These are phyloP conservation scores for Wickerhamomyces subpelliculosus DNA, from an alignment of 805 yeast species.

Conservation along the genomic window DNA sequence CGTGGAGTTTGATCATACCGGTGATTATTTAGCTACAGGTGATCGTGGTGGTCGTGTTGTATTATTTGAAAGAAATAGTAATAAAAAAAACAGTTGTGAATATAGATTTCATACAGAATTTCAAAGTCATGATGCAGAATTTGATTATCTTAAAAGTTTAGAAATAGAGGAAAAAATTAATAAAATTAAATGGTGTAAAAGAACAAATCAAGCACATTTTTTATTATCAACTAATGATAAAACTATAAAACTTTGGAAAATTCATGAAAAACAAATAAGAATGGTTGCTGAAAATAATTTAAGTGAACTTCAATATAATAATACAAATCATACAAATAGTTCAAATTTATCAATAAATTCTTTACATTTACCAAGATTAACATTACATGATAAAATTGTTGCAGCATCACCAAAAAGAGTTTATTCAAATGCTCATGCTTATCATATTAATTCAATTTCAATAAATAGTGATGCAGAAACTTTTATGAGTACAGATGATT, in stretches of 20 bases:
- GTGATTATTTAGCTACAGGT: slow-evolving; percentile 95
- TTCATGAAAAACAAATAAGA: slow-evolving; percentile 85
- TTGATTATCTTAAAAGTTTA: slow-evolving; percentile 89
- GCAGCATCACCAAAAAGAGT: slow-evolving; percentile 91
- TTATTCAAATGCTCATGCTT: slow-evolving; percentile 95
- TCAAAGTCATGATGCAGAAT: slow-evolving; percentile 97
- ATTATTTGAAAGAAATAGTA: slow-evolving; percentile 80
- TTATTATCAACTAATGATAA: slow-evolving; percentile 91
- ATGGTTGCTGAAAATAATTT: slow-evolving; percentile 89
- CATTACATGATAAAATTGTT: slow-evolving; percentile 91
- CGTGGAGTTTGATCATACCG: slow-evolving; percentile 92
- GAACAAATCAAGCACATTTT: slow-evolving; percentile 85
- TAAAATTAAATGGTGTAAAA: slow-evolving; percentile 92
- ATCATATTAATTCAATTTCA: slow-evolving; percentile 93
- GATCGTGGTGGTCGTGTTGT: slow-evolving; percentile 99
- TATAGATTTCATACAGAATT: slow-evolving; percentile 94
- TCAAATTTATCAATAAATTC: slow-evolving; percentile 31
- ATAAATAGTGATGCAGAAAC: slow-evolving; percentile 96
- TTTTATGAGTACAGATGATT: slow-evolving; percentile 85
- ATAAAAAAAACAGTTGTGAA: slow-evolving; percentile 73
- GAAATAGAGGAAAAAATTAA: slow-evolving; percentile 98
- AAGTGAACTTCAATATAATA: slow-evolving; percentile 30
- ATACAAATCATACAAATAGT: slow-evolving; percentile 3
- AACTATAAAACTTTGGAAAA: slow-evolving; percentile 97
- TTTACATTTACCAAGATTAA: slow-evolving; percentile 77